Percentiles rank a stretch among this genome's conserved stretches.
phyloP scores from a whole-genome alignment of 495 filamentous ascomycete species.

The Pseudomonodictys pantanalensis region DNA sequence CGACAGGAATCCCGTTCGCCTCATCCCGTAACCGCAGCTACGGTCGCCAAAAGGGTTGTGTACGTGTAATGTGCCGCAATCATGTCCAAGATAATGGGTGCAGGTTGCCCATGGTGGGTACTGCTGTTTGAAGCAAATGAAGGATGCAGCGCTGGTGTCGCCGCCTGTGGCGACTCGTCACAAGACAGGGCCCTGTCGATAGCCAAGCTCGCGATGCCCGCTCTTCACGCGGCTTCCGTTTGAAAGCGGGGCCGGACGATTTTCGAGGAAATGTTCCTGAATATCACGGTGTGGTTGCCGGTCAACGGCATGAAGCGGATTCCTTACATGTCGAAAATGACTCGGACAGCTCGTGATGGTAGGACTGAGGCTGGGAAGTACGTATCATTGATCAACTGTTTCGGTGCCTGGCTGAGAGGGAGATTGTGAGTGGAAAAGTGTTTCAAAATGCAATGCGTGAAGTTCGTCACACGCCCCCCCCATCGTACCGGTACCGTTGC shows the following conservation, averaged over 20 bases:
- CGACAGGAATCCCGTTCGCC: too few relatives aligned
- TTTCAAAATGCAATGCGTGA: conserved; percentile 21
- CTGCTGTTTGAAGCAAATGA: neutral
- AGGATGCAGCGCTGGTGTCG: neutral
- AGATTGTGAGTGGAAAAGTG: conserved; percentile 19
- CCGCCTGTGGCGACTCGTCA: neutral
- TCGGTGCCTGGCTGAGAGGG: neutral
- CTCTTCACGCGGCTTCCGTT: neutral
- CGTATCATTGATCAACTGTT: neutral
- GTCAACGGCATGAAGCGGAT: neutral
- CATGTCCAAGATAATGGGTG: too few relatives aligned
- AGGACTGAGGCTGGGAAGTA: neutral
- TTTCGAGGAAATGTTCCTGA: neutral
- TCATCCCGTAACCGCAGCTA: too few relatives aligned
- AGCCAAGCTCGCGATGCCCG: neutral
- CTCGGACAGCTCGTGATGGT: neutral
- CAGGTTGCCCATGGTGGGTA: too few relatives aligned
- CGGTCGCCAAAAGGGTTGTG: too few relatives aligned
- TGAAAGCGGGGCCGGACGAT: neutral
- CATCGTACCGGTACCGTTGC: conserved; percentile 4
- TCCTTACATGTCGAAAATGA: neutral
- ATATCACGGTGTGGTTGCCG: neutral
- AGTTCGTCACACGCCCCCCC: conserved; percentile 21
- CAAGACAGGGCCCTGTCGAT: neutral
- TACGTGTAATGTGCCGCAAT: too few relatives aligned